Evolutionary conservation across 306 rosid genomes (phyloP).

Genomic region (Vachellia collinsii): DNA sequence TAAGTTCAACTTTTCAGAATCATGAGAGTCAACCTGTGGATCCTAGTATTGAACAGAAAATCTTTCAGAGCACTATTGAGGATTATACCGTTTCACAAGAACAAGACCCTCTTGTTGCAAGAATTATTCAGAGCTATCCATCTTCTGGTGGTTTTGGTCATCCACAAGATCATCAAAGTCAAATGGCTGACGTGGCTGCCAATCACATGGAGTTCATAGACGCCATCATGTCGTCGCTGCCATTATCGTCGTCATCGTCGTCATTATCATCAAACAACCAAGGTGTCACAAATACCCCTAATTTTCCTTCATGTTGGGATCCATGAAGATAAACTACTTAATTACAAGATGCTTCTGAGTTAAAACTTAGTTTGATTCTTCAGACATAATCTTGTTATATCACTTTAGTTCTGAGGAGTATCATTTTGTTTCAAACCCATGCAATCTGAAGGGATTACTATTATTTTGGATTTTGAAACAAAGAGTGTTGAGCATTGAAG

Average conservation of each 20-base stretch:
- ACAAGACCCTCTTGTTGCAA: conserved; percentile 45
- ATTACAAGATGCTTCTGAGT: background rate
- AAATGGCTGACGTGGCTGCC: conserved; percentile 8
- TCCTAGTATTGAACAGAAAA: conserved; percentile 44
- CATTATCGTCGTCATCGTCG: conserved; percentile 29
- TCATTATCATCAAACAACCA: background rate
- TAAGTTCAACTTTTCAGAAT: conserved; percentile 38
- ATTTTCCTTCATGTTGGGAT: conserved; percentile 15
- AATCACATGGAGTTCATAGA: conserved; percentile 62
- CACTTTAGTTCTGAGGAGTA: background rate
- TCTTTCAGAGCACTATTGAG: conserved; percentile 43
- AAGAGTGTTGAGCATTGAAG: background rate
- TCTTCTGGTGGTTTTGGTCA: conserved; percentile 21
- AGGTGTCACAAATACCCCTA: background rate
- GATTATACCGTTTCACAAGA: conserved; percentile 48
- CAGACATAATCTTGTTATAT: background rate
- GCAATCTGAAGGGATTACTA: background rate
- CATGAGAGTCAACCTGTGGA: conserved; percentile 38
- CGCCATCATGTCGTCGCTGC: conserved; percentile 49
- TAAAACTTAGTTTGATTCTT: background rate
- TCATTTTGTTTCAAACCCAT: background rate
- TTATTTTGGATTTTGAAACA: background rate
- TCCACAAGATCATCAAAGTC: conserved; percentile 48
- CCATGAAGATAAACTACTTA: background rate
- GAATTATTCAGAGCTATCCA: conserved; percentile 23